Percentiles rank a stretch among this genome's conserved stretches.
Evolutionary conservation across 1,284 basidiomycete species (phyloP).

Genomic region (Kalmanozyma brasiliensis): DNA sequence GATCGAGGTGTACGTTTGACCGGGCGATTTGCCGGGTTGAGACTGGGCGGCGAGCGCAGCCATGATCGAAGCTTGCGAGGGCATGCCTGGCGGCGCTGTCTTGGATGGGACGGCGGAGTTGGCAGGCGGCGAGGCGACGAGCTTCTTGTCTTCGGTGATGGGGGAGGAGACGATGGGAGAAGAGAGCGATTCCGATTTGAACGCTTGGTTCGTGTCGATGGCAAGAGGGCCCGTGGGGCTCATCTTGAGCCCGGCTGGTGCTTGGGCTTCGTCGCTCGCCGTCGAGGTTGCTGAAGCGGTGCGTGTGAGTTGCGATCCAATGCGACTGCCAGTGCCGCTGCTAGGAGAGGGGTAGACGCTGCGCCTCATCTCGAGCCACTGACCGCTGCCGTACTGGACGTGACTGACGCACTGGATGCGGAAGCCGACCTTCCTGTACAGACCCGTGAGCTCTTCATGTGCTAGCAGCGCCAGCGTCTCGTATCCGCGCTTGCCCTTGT

Average conservation of each 20-base stretch:
- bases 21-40: conserved; percentile 38
- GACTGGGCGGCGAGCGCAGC: conserved; percentile 52
- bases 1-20: conserved; percentile 52
- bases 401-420: conserved; percentile 58
- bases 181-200: neutral
- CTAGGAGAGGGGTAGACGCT: conserved; percentile 43
- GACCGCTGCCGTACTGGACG: conserved; percentile 52
- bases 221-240: neutral
- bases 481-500: conserved; percentile 53
- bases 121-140: neutral
- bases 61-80: conserved; percentile 51
- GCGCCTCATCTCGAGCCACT: conserved; percentile 65
- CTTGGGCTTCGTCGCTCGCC: conserved; percentile 17
- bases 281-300: conserved; percentile 37
- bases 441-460: conserved; percentile 56
- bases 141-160: conserved; percentile 2
- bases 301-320: conserved; percentile 25
- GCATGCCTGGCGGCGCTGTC: conserved; percentile 43
- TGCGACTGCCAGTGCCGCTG: conserved; percentile 20
- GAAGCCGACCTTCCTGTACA: conserved; percentile 62
- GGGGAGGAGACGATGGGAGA: conserved; percentile 6
- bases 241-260: conserved; percentile 19
- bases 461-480: conserved; percentile 60
- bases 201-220: neutral
- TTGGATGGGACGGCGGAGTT: conserved; percentile 9